phyloP scores from a whole-genome alignment of 176 grass and related monocot species.

The Dendrocalamus sinicus region DNA sequence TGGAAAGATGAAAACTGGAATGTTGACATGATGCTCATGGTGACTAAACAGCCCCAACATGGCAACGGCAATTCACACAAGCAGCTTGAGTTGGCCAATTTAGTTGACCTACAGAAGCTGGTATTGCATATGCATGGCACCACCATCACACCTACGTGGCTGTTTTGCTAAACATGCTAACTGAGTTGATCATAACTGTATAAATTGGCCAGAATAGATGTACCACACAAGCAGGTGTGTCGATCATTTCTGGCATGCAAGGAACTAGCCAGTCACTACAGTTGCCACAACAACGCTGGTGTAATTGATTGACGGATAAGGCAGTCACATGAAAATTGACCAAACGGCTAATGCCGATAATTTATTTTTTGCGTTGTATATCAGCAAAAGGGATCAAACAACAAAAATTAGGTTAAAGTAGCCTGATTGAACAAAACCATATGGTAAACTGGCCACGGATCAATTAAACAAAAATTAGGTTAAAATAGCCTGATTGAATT shows the following conservation, averaged over 20 bases:
- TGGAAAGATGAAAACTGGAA: not conserved
- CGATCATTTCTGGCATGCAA: not conserved
- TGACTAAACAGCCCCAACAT: not conserved
- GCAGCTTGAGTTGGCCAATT: not conserved
- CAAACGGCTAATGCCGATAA: not conserved
- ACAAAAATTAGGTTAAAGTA: not conserved
- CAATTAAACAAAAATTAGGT: not conserved
- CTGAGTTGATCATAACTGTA: not conserved
- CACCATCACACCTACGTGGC: not conserved
- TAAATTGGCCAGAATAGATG: not conserved
- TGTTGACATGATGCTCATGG: not conserved
- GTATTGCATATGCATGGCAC: not conserved
- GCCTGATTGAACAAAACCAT: not conserved
- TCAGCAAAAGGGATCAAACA: constrained; percentile 9
- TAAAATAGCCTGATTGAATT: not conserved
- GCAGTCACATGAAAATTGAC: not conserved
- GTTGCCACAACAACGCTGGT: not conserved
- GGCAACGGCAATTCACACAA: not conserved
- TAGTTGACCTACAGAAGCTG: not conserved
- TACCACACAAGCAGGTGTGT: not conserved
- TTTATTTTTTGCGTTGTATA: not conserved
- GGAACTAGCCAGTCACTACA: not conserved
- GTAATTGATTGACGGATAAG: not conserved
- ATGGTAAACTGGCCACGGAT: not conserved
- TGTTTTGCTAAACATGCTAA: not conserved